These are phyloP conservation scores for Mucor piriformis DNA, from an alignment of 371 early-diverging fungal genomes.

Conservation along the genomic window DNA sequence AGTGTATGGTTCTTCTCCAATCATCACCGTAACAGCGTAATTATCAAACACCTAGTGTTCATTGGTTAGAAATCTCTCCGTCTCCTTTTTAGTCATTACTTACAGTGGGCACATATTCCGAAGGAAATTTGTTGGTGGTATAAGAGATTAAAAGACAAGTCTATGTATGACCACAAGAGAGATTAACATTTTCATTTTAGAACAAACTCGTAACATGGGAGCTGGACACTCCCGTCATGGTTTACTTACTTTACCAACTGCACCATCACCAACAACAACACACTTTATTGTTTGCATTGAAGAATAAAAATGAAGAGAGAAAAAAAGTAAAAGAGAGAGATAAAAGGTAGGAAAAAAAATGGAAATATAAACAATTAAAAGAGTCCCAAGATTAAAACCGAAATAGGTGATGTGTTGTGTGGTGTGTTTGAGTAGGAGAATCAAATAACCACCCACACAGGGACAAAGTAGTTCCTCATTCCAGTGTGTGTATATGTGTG, in stretches of 20 bases:
- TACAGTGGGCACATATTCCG: conserved; percentile 98
- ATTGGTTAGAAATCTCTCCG: background rate
- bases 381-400: background rate
- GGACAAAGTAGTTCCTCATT: too few species aligned
- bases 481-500: too few species aligned
- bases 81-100: conserved; percentile 21
- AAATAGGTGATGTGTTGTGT: background rate
- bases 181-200: background rate
- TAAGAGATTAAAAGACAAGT: conserved; percentile 97
- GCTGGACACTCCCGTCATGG: too few species aligned
- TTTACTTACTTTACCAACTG: conserved; percentile 89
- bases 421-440: background rate
- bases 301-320: background rate
- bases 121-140: conserved; percentile 98
- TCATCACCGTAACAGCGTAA: conserved; percentile 98
- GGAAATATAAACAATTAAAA: conserved; percentile 1
- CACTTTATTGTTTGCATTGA: conserved; percentile 88
- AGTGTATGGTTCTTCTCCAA: conserved; percentile 89
- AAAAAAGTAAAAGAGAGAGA: background rate
- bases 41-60: conserved; percentile 94
- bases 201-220: background rate
- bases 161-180: conserved; percentile 53
- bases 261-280: conserved; percentile 98
- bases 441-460: too few species aligned
- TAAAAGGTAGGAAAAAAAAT: conserved; percentile 1